phyloP scores from a whole-genome alignment of 2,329 filamentous ascomycete genomes.

The Chalaropsis thielavioides region DNA sequence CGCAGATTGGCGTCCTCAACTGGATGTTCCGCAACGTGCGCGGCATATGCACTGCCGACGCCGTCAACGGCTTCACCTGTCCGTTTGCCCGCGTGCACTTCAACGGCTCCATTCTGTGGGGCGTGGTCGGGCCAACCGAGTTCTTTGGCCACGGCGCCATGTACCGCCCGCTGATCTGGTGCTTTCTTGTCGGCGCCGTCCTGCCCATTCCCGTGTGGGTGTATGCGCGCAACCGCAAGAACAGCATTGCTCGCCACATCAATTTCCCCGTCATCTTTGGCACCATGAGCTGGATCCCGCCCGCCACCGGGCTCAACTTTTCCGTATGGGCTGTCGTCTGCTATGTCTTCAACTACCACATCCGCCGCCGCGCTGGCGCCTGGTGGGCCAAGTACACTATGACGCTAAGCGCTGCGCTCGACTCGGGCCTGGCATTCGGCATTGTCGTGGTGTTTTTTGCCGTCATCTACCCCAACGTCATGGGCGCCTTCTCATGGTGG shows the following conservation, averaged over 20 bases:
- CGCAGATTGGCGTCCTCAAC: conserved; percentile 72
- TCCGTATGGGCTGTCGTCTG: conserved; percentile 76
- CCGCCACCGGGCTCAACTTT: conserved; percentile 75
- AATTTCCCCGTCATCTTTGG: conserved; percentile 76
- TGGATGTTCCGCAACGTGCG: conserved; percentile 76
- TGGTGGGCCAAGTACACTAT: conserved; percentile 93
- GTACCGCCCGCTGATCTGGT: conserved; percentile 66
- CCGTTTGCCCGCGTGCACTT: conserved; percentile 80
- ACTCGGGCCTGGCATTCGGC: conserved; percentile 68
- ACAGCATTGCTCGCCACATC: conserved; percentile 56
- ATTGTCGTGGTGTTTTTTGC: conserved; percentile 76
- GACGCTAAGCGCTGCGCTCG: conserved; percentile 70
- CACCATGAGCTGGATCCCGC: conserved; percentile 72
- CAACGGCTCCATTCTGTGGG: conserved; percentile 82
- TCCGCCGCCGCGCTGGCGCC: conserved; percentile 51
- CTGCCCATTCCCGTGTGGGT: conserved; percentile 63
- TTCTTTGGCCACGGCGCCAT: conserved; percentile 67
- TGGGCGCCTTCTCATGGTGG: conserved; percentile 69
- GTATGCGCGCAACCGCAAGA: conserved; percentile 44
- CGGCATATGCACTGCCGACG: conserved; percentile 60
- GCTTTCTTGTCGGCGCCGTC: conserved; percentile 62
- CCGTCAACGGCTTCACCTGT: conserved; percentile 79
- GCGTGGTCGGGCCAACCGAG: conserved; percentile 65
- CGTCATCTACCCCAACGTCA: conserved; percentile 67
- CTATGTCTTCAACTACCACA: conserved; percentile 67